Evolutionary conservation across 2,329 filamentous ascomycete species (phyloP).

Genomic region (Akanthomyces dipterigenus): DNA sequence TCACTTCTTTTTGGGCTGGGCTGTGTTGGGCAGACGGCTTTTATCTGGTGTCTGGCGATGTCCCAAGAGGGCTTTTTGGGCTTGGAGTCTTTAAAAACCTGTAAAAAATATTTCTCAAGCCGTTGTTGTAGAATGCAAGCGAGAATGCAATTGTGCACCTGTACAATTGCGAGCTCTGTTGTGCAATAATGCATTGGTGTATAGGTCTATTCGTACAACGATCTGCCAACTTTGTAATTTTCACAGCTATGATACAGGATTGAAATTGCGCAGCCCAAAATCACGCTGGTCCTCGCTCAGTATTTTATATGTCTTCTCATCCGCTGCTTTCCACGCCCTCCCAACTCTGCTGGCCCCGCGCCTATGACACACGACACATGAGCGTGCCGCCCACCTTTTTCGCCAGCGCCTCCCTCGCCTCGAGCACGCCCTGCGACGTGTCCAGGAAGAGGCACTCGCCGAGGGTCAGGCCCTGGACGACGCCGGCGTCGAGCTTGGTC

Average conservation of each 20-base stretch:
- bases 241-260: conserved; percentile 11
- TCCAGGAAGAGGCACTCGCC: conserved; percentile 78
- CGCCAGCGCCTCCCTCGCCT: conserved; percentile 75
- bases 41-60: conserved; percentile 9
- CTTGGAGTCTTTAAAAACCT: conserved; percentile 2
- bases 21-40: conserved; percentile 3
- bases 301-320: not conserved
- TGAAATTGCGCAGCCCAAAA: not conserved
- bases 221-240: conserved; percentile 3
- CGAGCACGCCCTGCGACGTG: conserved; percentile 72
- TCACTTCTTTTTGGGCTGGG: conserved; percentile 7
- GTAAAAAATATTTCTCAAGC: not conserved
- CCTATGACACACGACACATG: conserved; percentile 60
- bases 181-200: not conserved
- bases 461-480: conserved; percentile 66
- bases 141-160: not conserved
- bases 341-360: not conserved
- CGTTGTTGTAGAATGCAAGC: not conserved
- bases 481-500: conserved; percentile 50
- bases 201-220: conserved; percentile 9
- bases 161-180: not conserved
- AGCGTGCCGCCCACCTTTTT: conserved; percentile 74
- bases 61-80: not conserved
- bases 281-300: not conserved
- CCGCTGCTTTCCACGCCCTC: not conserved